Evolutionary conservation across 495 filamentous ascomycete genomes (phyloP), one percentile per base, ranked within the genome.

Genomic region (Hyaloscypha finlandica): DNA sequence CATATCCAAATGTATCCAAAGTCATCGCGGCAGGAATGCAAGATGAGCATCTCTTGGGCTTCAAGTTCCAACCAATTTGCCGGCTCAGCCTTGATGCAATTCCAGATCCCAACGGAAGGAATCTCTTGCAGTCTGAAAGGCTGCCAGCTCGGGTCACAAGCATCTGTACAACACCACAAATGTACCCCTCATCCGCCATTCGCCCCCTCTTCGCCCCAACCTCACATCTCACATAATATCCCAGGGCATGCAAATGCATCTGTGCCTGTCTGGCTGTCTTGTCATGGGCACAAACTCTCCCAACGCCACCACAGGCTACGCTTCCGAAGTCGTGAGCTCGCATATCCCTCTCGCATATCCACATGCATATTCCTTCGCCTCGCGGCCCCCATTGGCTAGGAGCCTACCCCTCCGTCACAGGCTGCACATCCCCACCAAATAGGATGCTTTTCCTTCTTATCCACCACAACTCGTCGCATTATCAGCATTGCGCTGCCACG

Each of bases 141-240:
- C 11, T 56, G 53, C 5, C 14, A 20, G 16, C 42, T 19, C 9
- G 22, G 25, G 20, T 33, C 25, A 30, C 14, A 16, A 61, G 42
- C 20, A 35, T 6, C 25, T 37, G 19, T 20, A 20, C 51, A 52
- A 56, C 29, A 35, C 3, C 12, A 25, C 62, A 19, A 22, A 45
- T 64, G 20, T 22, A 57, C 52, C 22, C 53, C 12, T 31, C 30
- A 29, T 52, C 29, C 29, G 11, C 35, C 32, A 64, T 42, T 64
- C 22, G 33, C 14, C 6, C 25, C 19, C 4, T 25, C 62, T 4
- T 64, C 33, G 62, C 62, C 62, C 53, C 42, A 64, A 39, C 14
- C 51, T 64, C 62, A 58, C 31, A 53, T 63, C 37, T 63, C 61
- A 63, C 25, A 64, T 37, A 12, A 16, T 31, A 6, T 14, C 16